Base-by-base conservation (phyloP, 2,329 filamentous ascomycete genomes). In the Amphichorda felina region DNA sequence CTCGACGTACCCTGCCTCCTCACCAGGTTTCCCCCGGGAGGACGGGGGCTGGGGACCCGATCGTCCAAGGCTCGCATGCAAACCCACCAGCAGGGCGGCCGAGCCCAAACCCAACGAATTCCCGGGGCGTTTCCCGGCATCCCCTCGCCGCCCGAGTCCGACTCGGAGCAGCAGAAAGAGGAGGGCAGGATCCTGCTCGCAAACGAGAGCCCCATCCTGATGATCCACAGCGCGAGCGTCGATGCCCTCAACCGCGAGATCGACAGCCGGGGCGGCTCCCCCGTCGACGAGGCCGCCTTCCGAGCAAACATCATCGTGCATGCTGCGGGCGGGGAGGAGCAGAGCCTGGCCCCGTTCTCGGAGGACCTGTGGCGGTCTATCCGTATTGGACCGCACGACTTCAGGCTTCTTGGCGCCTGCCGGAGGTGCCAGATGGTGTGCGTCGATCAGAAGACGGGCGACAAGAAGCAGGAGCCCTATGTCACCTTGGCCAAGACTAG, bases 381-480 rank as follows among this genome's bases (percentile, higher is more conserved):
- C 28, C 65, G 60, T 8, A 81, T 95, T 38, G 82, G 81, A 2
- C 45, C 55, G 2, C 68, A 79, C 39, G 55, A 59, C 8, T 82
- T 85, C 47, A 67, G 81, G 41, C 74, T 93, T 48, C 60, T 96
- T 4, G 89, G 88, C 1, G 74, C 82, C 3, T 98, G 91, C 50
- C 74, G 86, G 40, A 68, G 91, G 40, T 98, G 91, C 47, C 87
- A 94, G 54, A 96, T 98, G 88, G 81, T 98, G 8, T 95, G 89
- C 52, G 75, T 96, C 31, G 79, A 98, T 50, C 91, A 95, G 54
- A 65, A 76, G 32, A 94, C 81, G 10, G 87, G 78, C 0, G 68
- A 76, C 42, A 82, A 77, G 53, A 75, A 78, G 43, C 76, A 86
- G 42, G 91, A 96, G 55, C 91, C 91, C 0, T 94, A 91, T 50